Percentiles rank a stretch among this genome's conserved stretches.
These are phyloP conservation scores for Platanthera zijinensis DNA, from an alignment of 106 monocot genomes.

Conservation along the genomic window DNA sequence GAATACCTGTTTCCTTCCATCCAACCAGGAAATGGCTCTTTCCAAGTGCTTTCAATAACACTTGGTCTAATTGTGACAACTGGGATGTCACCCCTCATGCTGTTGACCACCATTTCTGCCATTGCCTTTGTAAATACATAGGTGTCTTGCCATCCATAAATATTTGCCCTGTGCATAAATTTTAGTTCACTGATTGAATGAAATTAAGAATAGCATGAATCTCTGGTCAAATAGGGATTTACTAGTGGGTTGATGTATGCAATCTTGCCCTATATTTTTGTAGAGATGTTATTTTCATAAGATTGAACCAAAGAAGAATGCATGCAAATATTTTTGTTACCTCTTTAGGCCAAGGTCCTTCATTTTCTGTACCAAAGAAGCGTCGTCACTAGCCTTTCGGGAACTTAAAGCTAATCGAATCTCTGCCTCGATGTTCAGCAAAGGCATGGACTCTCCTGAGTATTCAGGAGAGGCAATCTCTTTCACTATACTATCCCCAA, in stretches of 20 bases:
- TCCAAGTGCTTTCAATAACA: slow-evolving; percentile 73
- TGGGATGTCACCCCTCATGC: slow-evolving; percentile 69
- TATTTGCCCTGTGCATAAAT: slow-evolving; percentile 43
- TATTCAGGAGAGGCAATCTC: slow-evolving; percentile 21
- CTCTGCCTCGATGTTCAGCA: slow-evolving; percentile 67
- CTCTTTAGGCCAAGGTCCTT: slow-evolving; percentile 65
- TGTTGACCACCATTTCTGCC: slow-evolving; percentile 82
- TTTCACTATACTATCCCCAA: slow-evolving; percentile 46
- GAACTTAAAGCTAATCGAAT: slow-evolving; percentile 46
- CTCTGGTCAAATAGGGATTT: background rate
- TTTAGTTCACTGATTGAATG: background rate
- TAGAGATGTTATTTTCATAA: too few relatives aligned
- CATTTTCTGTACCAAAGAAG: slow-evolving; percentile 38
- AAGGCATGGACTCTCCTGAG: slow-evolving; percentile 12
- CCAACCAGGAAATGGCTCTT: slow-evolving; percentile 91
- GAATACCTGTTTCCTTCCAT: slow-evolving; percentile 90
- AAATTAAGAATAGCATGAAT: background rate
- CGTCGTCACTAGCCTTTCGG: slow-evolving; percentile 4
- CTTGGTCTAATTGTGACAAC: slow-evolving; percentile 78
- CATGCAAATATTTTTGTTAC: slow-evolving; percentile 14
- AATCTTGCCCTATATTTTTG: too few relatives aligned
- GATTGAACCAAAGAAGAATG: too few relatives aligned
- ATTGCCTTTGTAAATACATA: slow-evolving; percentile 94
- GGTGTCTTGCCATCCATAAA: slow-evolving; percentile 84
- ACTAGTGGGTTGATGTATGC: too few relatives aligned